Evolutionary conservation across 169 alveolate genomes (phyloP).

Genomic region (Eimeria falciformis): DNA sequence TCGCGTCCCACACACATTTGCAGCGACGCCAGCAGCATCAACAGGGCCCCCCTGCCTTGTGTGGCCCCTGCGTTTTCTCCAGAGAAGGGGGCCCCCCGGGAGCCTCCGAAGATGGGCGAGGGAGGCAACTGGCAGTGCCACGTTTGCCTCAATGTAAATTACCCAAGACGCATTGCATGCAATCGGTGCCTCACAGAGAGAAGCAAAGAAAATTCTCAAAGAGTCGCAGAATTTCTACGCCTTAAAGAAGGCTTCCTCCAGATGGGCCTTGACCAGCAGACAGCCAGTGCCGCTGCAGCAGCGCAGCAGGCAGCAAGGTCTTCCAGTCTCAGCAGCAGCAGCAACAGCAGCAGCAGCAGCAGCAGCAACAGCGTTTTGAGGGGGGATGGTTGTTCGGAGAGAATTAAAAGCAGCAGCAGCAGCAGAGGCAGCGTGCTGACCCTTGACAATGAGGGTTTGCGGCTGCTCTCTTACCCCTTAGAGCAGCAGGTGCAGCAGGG

Average conservation of each 20-base stretch:
- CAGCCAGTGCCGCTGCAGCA: conserved; percentile 71
- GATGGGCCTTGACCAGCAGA: conserved; percentile 58
- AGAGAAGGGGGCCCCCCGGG: conserved; percentile 6
- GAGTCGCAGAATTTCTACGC: conserved; percentile 75
- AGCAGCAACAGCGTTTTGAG: conserved; percentile 35
- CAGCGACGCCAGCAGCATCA: conserved; percentile 36
- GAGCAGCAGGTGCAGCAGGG: conserved; percentile 37
- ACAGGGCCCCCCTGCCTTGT: conserved; percentile 1
- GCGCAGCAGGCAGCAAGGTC: conserved; percentile 69
- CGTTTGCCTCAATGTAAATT: conserved; percentile 82
- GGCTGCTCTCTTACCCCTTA: neutral
- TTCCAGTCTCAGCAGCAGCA: conserved; percentile 49
- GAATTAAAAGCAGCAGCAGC: conserved; percentile 23
- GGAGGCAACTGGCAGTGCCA: conserved; percentile 86
- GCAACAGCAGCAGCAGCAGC: conserved; percentile 66
- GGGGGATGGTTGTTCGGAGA: neutral
- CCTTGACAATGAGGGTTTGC: neutral
- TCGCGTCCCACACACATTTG: neutral
- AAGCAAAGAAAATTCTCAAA: conserved; percentile 78
- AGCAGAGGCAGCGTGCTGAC: neutral
- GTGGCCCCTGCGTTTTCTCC: neutral
- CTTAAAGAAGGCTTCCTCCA: conserved; percentile 42
- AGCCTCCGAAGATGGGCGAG: conserved; percentile 73
- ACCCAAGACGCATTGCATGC: conserved; percentile 83
- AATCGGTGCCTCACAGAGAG: conserved; percentile 81